phyloP scores from a whole-genome alignment of 352 stramenopile genomes.

The Phytophthora tentaculata region DNA sequence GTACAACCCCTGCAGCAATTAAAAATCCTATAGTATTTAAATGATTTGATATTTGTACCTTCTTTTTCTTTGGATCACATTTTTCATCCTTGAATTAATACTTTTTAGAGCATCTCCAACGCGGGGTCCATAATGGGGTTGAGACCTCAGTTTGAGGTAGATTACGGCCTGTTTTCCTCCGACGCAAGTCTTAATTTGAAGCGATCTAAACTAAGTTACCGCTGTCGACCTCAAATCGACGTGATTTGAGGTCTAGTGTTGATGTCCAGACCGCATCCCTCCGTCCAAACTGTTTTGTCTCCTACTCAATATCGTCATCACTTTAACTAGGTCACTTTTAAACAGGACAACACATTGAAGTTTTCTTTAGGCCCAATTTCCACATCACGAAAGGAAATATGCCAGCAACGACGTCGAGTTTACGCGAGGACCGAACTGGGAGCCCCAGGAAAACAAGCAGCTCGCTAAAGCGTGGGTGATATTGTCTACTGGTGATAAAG shows the following conservation, averaged over 20 bases:
- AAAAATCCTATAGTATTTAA: too few relatives aligned
- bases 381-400: background rate
- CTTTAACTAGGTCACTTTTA: background rate
- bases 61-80: too few relatives aligned
- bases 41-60: too few relatives aligned
- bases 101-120: slow-evolving; percentile 3
- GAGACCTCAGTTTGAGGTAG: background rate
- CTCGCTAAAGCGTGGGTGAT: slow-evolving; percentile 1
- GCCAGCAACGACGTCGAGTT: background rate
- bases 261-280: background rate
- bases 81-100: too few relatives aligned
- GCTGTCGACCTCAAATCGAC: background rate
- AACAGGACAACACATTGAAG: background rate
- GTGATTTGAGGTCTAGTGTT: background rate
- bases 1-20: too few relatives aligned
- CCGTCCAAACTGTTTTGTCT: background rate
- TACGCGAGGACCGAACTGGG: background rate
- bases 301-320: background rate
- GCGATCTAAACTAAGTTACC: background rate
- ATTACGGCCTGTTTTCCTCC: background rate
- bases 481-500: background rate
- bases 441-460: background rate
- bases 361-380: background rate
- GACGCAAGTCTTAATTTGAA: background rate
- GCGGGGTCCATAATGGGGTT: background rate